phyloP scores from a whole-genome alignment of 805 yeast species.

The Pichia occidentalis region DNA sequence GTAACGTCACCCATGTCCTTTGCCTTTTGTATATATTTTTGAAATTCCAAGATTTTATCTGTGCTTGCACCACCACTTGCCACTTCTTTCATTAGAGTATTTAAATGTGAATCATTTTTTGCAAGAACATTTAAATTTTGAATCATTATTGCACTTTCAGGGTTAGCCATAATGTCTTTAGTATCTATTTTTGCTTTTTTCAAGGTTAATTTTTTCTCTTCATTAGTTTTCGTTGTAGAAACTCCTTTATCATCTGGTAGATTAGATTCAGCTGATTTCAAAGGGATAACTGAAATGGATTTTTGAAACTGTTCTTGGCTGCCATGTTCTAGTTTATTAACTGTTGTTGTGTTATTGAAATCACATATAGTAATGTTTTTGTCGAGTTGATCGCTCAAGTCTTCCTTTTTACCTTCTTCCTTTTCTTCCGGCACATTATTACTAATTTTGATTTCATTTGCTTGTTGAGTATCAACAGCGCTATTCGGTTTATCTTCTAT shows the following conservation, averaged over 20 bases:
- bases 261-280: no score
- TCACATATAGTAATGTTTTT: no score
- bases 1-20: conserved; percentile 55
- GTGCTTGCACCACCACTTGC: conserved; percentile 76
- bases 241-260: no score
- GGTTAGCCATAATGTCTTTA: conserved; percentile 33
- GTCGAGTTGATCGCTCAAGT: no score
- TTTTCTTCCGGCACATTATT: not conserved
- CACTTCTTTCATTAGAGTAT: conserved; percentile 71
- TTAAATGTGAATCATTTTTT: conserved; percentile 58
- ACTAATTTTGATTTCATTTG: no score
- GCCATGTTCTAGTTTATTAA: no score
- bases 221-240: not conserved
- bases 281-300: no score
- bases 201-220: not conserved
- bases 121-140: conserved; percentile 81
- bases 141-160: conserved; percentile 75
- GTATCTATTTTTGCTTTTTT: conserved; percentile 12
- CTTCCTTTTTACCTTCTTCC: not conserved
- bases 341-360: no score
- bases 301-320: no score
- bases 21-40: conserved; percentile 73
- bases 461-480: no score
- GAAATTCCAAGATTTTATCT: conserved; percentile 70
- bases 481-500: not conserved